Conservation (phyloP, 257 asterid species). For the Knoxia roxburghii region DNA sequence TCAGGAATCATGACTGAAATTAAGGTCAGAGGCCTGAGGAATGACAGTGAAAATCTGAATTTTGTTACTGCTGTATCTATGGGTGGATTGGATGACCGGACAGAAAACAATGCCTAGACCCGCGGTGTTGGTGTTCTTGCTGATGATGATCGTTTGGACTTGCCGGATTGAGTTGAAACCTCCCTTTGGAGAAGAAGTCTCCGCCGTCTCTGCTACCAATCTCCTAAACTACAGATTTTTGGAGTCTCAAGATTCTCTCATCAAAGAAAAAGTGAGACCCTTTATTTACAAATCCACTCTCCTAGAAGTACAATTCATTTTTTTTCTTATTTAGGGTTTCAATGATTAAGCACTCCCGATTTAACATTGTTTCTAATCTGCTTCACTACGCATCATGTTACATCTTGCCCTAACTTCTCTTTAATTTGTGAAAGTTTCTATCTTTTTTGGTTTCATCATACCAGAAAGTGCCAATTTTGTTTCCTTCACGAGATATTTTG, state of each 20-base stretch:
- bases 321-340: not conserved
- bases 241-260: slow-evolving; percentile 1
- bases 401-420: not conserved
- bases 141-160: slow-evolving; percentile 9
- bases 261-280: slow-evolving; percentile 8
- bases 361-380: not conserved
- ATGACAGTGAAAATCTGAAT: too few relatives aligned
- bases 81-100: too few relatives aligned
- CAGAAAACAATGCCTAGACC: not conserved
- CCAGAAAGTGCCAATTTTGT: too few relatives aligned
- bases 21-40: not conserved
- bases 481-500: too few relatives aligned
- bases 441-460: too few relatives aligned
- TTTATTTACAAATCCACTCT: not conserved
- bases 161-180: slow-evolving; percentile 4
- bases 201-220: not conserved
- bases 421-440: not conserved
- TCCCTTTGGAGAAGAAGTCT: not conserved
- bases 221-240: not conserved
- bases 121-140: not conserved
- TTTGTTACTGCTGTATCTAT: too few relatives aligned
- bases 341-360: not conserved
- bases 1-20: not conserved
- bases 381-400: not conserved
- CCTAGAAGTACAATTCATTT: too few relatives aligned